Evolutionary conservation across 1,284 basidiomycete genomes (phyloP).

Genomic region (Ustilago tritici): DNA sequence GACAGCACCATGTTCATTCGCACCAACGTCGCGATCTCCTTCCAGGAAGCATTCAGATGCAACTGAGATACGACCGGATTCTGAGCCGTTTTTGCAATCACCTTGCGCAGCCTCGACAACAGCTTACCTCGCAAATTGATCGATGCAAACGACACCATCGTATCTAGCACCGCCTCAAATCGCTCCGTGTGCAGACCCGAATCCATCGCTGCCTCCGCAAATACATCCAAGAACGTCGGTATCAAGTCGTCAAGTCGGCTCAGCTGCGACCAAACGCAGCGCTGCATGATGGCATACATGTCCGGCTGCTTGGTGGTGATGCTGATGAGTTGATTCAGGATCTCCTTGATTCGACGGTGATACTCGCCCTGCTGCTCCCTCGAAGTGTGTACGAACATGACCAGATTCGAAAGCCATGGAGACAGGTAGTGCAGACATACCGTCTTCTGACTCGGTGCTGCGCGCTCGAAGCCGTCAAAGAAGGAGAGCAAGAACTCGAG

Average conservation of each 20-base stretch:
- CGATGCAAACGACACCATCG: slow-evolving; percentile 65
- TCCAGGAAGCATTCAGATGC: slow-evolving; percentile 64
- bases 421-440: slow-evolving; percentile 64
- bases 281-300: slow-evolving; percentile 67
- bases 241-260: slow-evolving; percentile 65
- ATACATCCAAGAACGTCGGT: slow-evolving; percentile 63
- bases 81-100: slow-evolving; percentile 65
- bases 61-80: slow-evolving; percentile 56
- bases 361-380: slow-evolving; percentile 64
- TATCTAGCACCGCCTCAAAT: slow-evolving; percentile 66
- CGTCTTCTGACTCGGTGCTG: slow-evolving; percentile 61
- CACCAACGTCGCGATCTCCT: slow-evolving; percentile 65
- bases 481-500: slow-evolving; percentile 66
- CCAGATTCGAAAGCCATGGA: slow-evolving; percentile 64
- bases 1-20: slow-evolving; percentile 67
- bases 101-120: slow-evolving; percentile 59
- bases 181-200: slow-evolving; percentile 63
- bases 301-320: slow-evolving; percentile 66
- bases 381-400: slow-evolving; percentile 61
- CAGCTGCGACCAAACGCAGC: slow-evolving; percentile 63
- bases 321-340: slow-evolving; percentile 62
- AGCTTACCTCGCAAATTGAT: slow-evolving; percentile 66
- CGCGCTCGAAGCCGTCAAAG: slow-evolving; percentile 65
- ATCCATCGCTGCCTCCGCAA: slow-evolving; percentile 65
- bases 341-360: slow-evolving; percentile 65